phyloP scores from a whole-genome alignment of 2,329 filamentous ascomycete genomes.

The Cordyceps pruinosa region DNA sequence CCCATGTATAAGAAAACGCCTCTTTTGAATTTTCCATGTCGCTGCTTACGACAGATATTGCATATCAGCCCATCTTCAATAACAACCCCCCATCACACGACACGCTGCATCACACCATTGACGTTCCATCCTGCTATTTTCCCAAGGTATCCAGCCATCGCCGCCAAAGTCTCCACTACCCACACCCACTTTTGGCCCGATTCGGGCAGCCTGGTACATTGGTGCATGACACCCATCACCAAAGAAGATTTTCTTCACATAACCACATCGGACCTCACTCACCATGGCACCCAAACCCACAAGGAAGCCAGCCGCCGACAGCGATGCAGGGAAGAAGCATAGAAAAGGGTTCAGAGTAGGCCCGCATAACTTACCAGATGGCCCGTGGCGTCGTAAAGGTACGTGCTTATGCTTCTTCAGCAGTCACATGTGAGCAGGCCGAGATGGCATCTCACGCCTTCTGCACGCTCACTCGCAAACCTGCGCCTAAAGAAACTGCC shows the following conservation, averaged over 20 bases:
- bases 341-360: constrained; percentile 77
- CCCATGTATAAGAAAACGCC: not conserved
- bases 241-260: not conserved
- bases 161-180: not conserved
- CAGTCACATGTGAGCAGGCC: not conserved
- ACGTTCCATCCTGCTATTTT: not conserved
- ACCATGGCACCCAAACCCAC: constrained; percentile 28
- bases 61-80: not conserved
- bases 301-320: constrained; percentile 27
- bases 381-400: constrained; percentile 76
- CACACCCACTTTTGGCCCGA: constrained; percentile 5
- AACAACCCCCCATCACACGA: not conserved
- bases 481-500: not conserved
- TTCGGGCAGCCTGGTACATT: constrained; percentile 2
- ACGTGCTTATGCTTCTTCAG: constrained; percentile 13
- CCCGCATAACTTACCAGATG: constrained; percentile 84
- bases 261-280: not conserved
- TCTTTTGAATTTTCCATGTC: not conserved
- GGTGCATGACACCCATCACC: not conserved
- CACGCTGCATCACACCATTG: not conserved
- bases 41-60: not conserved
- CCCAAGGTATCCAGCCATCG: not conserved
- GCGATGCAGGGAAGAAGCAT: constrained; percentile 41
- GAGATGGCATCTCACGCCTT: not conserved
- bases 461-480: no score